These are phyloP conservation scores for Yamadazyma trypodendri DNA, from an alignment of 1,139 yeast species.

Conservation along the genomic window DNA sequence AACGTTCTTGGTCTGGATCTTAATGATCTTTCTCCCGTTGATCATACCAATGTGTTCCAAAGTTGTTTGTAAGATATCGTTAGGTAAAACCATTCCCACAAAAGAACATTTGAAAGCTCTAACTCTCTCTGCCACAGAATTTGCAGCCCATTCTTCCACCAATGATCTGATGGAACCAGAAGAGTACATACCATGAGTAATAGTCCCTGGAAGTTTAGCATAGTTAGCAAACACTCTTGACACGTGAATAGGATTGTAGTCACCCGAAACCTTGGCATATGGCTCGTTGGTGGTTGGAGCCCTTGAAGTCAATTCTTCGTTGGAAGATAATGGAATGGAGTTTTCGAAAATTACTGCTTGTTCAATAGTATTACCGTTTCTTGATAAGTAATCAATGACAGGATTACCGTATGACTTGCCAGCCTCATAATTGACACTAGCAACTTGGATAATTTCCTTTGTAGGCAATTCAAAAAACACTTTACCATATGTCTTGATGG, in stretches of 20 bases:
- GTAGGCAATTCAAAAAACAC: slow-evolving; percentile 88
- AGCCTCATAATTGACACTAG: slow-evolving; percentile 84
- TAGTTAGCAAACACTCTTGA: slow-evolving; percentile 92
- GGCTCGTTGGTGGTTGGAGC: slow-evolving; percentile 91
- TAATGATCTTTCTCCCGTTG: slow-evolving; percentile 94
- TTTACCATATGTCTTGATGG: slow-evolving; percentile 82
- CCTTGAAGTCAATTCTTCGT: slow-evolving; percentile 68
- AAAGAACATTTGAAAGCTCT: slow-evolving; percentile 90
- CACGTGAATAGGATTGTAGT: slow-evolving; percentile 96
- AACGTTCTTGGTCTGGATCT: slow-evolving; percentile 83
- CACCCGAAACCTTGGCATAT: slow-evolving; percentile 97
- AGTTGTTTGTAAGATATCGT: slow-evolving; percentile 82
- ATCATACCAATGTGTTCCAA: slow-evolving; percentile 98
- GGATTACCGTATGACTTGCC: slow-evolving; percentile 97
- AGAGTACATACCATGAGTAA: slow-evolving; percentile 98
- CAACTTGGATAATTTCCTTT: slow-evolving; percentile 86
- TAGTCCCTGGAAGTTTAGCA: slow-evolving; percentile 94
- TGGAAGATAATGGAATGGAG: slow-evolving; percentile 81
- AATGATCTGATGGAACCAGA: slow-evolving; percentile 90
- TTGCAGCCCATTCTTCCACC: slow-evolving; percentile 99
- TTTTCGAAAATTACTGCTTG: slow-evolving; percentile 91
- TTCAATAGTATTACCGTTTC: slow-evolving; percentile 92
- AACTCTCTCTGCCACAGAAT: slow-evolving; percentile 92
- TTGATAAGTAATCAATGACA: slow-evolving; percentile 85
- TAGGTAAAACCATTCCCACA: slow-evolving; percentile 97